Conservation (phyloP, 805 yeast species). For the Ogataea nonfermentans region DNA sequence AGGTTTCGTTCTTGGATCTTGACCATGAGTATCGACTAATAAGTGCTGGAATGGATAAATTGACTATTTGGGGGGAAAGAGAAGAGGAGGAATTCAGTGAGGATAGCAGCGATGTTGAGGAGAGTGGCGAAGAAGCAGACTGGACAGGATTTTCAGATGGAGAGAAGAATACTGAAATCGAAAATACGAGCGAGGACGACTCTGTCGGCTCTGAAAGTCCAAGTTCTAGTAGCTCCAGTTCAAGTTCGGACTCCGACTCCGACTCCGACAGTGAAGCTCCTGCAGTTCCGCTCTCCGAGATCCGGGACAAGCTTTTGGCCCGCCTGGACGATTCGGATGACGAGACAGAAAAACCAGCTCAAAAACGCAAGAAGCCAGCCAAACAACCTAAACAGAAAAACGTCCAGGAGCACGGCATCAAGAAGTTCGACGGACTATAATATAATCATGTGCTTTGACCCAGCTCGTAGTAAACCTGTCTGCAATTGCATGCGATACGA, state of each 20-base stretch:
- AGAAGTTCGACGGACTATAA: constrained; percentile 59
- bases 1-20: constrained; percentile 70
- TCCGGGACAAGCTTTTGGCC: constrained; percentile 28
- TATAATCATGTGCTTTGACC: constrained; percentile 25
- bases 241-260: constrained; percentile 3
- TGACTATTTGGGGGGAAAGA: constrained; percentile 68
- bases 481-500: constrained; percentile 70
- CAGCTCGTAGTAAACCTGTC: constrained; percentile 71
- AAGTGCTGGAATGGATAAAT: constrained; percentile 78
- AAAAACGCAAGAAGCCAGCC: constrained; percentile 34
- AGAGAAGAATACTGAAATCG: too few relatives aligned
- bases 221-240: neutral
- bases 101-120: constrained; percentile 25
- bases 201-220: constrained; percentile 2
- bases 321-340: constrained; percentile 27
- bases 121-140: constrained; percentile 10
- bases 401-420: constrained; percentile 61
- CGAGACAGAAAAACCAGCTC: constrained; percentile 17
- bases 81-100: constrained; percentile 27
- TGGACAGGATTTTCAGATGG: constrained; percentile 17
- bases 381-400: constrained; percentile 36
- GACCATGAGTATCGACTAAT: constrained; percentile 79
- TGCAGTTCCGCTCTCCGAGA: constrained; percentile 25
- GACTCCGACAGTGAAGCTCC: constrained; percentile 8
- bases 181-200: too few relatives aligned